Conservation (phyloP, 805 yeast genomes). For the Starmerella stigmatis region DNA sequence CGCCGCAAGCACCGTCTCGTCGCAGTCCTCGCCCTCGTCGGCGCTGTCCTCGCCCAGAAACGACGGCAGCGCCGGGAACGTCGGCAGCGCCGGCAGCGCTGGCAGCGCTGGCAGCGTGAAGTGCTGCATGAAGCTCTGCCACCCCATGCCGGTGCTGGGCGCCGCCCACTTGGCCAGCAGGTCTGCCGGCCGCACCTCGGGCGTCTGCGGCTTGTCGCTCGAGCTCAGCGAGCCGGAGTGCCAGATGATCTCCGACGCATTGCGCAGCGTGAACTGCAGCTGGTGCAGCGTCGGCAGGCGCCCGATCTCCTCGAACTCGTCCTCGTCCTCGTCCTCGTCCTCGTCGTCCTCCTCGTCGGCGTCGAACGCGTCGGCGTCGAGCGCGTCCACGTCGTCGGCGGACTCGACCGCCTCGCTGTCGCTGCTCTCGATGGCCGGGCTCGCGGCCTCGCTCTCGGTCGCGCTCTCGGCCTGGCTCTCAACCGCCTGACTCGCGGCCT, state of each 20-base stretch:
- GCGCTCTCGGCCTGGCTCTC: not conserved
- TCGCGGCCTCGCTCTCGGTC: not conserved
- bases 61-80: constrained; percentile 8
- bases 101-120: constrained; percentile 4
- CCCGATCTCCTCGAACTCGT: constrained; percentile 20
- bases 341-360: constrained; percentile 8
- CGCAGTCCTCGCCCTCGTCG: constrained; percentile 13
- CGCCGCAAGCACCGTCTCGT: constrained; percentile 21
- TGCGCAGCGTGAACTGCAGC: constrained; percentile 19
- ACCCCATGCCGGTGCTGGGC: constrained; percentile 2
- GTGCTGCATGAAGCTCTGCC: constrained; percentile 18
- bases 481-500: not conserved
- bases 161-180: constrained; percentile 19
- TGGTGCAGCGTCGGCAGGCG: constrained; percentile 20
- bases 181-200: constrained; percentile 11
- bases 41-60: constrained; percentile 7
- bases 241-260: constrained; percentile 16
- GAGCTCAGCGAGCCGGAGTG: not conserved
- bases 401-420: not conserved
- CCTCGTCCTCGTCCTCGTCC: constrained; percentile 8
- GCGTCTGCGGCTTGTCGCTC: not conserved
- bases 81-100: not conserved
- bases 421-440: not conserved
- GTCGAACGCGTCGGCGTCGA: not conserved
- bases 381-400: not conserved